Evolutionary conservation across 257 asterid genomes (phyloP).

Genomic region (Penstemon eatonii): DNA sequence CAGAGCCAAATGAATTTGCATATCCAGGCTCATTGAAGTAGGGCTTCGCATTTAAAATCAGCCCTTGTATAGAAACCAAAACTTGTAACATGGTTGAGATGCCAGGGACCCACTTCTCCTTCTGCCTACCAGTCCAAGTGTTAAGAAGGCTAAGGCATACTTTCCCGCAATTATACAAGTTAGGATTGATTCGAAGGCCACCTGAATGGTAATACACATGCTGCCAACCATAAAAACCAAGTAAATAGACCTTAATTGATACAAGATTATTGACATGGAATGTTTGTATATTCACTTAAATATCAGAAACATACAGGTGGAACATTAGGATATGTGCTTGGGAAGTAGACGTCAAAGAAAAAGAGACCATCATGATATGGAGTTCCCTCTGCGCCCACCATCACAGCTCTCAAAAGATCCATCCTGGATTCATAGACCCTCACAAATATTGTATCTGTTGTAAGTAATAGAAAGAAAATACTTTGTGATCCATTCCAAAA

Average conservation of each 20-base stretch:
- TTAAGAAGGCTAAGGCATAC: conserved; percentile 95
- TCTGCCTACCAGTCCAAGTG: conserved; percentile 74
- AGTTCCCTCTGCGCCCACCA: conserved; percentile 95
- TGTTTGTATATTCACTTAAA: neutral
- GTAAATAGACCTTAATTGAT: conserved; percentile 12
- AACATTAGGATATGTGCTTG: conserved; percentile 68
- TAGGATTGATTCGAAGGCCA: conserved; percentile 91
- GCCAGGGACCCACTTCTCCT: conserved; percentile 84
- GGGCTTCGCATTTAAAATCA: conserved; percentile 88
- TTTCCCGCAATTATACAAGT: conserved; percentile 76
- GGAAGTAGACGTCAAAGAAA: conserved; percentile 88
- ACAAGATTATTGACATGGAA: conserved; percentile 7
- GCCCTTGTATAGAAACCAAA: conserved; percentile 92
- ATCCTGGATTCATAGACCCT: conserved; percentile 86
- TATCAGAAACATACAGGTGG: conserved; percentile 74
- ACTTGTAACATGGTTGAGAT: conserved; percentile 84
- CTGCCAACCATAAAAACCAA: conserved; percentile 42
- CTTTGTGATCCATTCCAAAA: conserved; percentile 6
- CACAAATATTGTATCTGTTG: conserved; percentile 72
- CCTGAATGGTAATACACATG: conserved; percentile 84
- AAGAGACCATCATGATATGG: conserved; percentile 97
- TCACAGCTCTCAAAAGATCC: conserved; percentile 93
- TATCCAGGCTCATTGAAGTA: conserved; percentile 91
- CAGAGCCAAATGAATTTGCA: conserved; percentile 48
- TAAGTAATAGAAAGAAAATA: conserved; percentile 26